Percentiles rank a stretch among this genome's conserved stretches.
Conservation (phyloP, 768 basidiomycete genomes). For the Leccinum boreale region DNA sequence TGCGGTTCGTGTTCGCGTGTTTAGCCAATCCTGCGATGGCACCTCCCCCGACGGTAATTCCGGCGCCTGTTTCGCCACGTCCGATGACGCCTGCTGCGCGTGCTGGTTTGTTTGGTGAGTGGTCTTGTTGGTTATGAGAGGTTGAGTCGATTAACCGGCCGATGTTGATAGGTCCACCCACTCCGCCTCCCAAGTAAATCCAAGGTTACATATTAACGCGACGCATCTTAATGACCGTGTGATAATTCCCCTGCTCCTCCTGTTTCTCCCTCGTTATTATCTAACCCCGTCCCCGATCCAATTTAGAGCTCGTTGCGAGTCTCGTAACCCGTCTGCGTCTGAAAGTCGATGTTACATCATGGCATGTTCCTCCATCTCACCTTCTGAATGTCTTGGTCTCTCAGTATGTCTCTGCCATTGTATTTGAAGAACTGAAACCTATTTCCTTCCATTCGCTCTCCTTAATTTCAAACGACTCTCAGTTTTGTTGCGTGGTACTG, state of each 20-base stretch:
- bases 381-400: not conserved
- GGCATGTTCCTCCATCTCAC: not conserved
- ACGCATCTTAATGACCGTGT: constrained; percentile 3
- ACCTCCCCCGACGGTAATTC: constrained; percentile 46
- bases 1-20: not conserved
- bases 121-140: not conserved
- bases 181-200: constrained; percentile 43
- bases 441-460: not conserved
- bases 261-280: constrained; percentile 2
- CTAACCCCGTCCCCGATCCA: not conserved
- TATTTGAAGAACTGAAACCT: not conserved
- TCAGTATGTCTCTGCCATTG: not conserved
- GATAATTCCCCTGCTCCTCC: not conserved
- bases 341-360: not conserved
- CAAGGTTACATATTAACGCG: not conserved
- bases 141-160: not conserved
- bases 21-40: constrained; percentile 64
- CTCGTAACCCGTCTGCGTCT: not conserved
- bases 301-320: not conserved
- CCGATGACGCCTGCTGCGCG: constrained; percentile 50
- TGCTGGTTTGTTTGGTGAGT: constrained; percentile 63
- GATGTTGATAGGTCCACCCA: constrained; percentile 37
- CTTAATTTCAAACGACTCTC: not conserved
- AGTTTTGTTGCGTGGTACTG: no score
- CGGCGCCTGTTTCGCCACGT: constrained; percentile 29